These are phyloP conservation scores for Lavandula angustifolia DNA, from an alignment of 257 asterid genomes.

Conservation along the genomic window DNA sequence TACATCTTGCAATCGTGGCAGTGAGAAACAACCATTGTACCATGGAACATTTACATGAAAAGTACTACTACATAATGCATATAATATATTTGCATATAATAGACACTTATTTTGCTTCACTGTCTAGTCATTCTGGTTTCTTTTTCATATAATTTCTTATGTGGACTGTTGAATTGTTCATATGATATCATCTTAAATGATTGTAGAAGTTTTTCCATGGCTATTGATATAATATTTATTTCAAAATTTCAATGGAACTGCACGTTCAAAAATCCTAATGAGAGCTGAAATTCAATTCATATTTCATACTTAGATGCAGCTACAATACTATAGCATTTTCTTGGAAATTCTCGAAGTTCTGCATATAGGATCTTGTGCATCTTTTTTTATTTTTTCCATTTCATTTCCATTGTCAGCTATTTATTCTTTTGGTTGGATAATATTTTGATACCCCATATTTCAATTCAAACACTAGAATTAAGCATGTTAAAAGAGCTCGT, in stretches of 20 bases:
- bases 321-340: not conserved
- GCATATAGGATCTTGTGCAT: not conserved
- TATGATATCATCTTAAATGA: not conserved
- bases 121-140: not conserved
- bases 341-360: not conserved
- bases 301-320: constrained; percentile 3
- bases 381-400: not conserved
- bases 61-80: too few relatives aligned
- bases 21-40: too few relatives aligned
- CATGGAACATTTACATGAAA: too few relatives aligned
- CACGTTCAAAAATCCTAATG: not conserved
- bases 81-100: too few relatives aligned
- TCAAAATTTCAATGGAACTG: not conserved
- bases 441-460: not conserved
- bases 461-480: not conserved
- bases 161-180: constrained; percentile 7
- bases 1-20: too few relatives aligned
- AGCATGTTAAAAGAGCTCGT: not conserved
- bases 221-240: too few relatives aligned
- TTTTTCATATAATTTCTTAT: not conserved
- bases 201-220: constrained; percentile 8
- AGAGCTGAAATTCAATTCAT: not conserved
- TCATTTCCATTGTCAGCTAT: not conserved
- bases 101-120: not conserved
- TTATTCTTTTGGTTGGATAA: not conserved